Conservation (phyloP, 1,284 basidiomycete genomes). For the Ganoderma multipileum region DNA sequence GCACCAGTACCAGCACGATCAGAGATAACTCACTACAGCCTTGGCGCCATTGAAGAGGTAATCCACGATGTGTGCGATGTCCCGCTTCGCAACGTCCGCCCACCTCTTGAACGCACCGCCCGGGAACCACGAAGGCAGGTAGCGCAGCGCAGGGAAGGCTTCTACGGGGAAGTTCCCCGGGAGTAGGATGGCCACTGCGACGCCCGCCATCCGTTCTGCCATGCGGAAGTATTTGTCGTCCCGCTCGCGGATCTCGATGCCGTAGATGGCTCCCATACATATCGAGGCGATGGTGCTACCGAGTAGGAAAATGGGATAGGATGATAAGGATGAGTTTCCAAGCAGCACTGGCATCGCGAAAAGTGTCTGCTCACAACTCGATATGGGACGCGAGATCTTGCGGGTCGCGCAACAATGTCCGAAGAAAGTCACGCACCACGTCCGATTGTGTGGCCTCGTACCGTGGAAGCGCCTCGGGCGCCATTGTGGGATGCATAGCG, state of each 20-base stretch:
- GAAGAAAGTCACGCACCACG: constrained; percentile 14
- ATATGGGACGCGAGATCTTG: constrained; percentile 22
- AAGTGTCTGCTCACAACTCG: constrained; percentile 16
- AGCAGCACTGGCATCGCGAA: neutral
- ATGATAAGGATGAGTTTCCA: no score
- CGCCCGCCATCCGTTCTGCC: constrained; percentile 15
- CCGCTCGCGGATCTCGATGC: constrained; percentile 36
- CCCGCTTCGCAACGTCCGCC: constrained; percentile 15
- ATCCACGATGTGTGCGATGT: constrained; percentile 20
- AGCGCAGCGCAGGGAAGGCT: constrained; percentile 21
- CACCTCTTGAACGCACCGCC: constrained; percentile 22
- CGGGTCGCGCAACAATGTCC: constrained; percentile 14
- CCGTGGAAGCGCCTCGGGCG: constrained; percentile 6
- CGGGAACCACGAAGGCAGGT: constrained; percentile 24
- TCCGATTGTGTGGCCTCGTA: constrained; percentile 13
- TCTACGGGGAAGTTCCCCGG: constrained; percentile 26
- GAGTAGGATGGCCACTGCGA: constrained; percentile 21
- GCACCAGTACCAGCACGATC: no score
- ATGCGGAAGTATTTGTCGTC: constrained; percentile 29
- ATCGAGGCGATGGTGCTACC: constrained; percentile 39
- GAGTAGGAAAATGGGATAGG: no score
- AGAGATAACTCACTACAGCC: constrained; percentile 15
- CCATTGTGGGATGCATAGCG: constrained; percentile 21
- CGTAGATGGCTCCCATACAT: constrained; percentile 41
- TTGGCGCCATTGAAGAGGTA: constrained; percentile 20